phyloP scores from a whole-genome alignment of 73 alveolate genomes.

The Paramecium sonneborni region DNA sequence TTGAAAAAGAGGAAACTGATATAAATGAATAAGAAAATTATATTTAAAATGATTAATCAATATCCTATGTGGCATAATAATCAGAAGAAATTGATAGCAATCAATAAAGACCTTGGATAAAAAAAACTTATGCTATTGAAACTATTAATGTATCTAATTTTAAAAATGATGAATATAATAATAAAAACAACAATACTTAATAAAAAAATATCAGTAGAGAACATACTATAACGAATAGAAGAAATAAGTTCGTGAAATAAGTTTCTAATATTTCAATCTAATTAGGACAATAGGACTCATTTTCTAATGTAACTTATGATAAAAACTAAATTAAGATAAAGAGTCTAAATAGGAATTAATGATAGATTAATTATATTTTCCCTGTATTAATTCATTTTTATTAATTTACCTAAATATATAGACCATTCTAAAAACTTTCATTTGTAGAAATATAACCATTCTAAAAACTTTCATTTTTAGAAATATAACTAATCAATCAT shows the following conservation, averaged over 20 bases:
- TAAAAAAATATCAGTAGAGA: background rate
- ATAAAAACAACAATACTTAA: background rate
- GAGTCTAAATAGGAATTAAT: background rate
- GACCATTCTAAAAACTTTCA: too few relatives aligned
- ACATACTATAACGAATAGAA: background rate
- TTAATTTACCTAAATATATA: too few relatives aligned
- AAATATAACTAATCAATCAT: too few relatives aligned
- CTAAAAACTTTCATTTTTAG: too few relatives aligned
- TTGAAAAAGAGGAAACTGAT: background rate
- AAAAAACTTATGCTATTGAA: background rate
- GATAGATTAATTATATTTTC: background rate
- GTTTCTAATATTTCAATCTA: background rate
- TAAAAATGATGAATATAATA: background rate
- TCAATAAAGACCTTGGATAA: background rate
- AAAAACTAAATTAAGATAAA: background rate
- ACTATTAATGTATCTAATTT: background rate
- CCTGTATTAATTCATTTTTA: too few relatives aligned
- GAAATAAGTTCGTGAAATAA: background rate
- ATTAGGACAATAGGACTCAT: background rate
- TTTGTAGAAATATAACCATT: too few relatives aligned
- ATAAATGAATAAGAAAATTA: background rate
- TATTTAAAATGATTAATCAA: background rate
- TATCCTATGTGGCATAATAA: background rate
- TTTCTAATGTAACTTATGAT: background rate
- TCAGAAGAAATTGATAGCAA: slow-evolving; percentile 2